Evolutionary conservation across 306 rosid genomes (phyloP).

Genomic region (Comarum palustre): DNA sequence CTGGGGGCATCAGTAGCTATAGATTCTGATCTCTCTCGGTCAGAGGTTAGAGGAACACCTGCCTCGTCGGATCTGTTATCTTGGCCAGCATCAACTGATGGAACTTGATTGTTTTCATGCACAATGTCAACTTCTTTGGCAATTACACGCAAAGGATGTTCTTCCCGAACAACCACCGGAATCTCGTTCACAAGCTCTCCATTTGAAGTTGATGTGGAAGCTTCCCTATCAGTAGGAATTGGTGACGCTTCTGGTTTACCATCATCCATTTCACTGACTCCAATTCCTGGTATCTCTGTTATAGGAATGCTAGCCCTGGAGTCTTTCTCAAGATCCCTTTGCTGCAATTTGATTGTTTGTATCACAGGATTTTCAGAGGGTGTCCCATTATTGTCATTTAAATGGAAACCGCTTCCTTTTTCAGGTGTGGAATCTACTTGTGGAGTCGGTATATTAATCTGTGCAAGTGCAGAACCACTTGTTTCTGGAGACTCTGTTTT

Average conservation of each 20-base stretch:
- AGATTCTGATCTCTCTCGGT: constrained; percentile 46
- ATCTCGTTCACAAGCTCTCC: constrained; percentile 43
- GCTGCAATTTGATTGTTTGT: constrained; percentile 40
- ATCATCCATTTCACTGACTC: constrained; percentile 38
- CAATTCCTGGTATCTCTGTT: constrained; percentile 37
- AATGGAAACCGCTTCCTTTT: constrained; percentile 37
- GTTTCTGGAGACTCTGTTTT: constrained; percentile 28
- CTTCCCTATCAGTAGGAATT: constrained; percentile 37
- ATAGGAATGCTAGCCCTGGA: constrained; percentile 34
- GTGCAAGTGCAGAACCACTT: constrained; percentile 39
- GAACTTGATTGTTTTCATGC: constrained; percentile 32
- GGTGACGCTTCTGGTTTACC: constrained; percentile 35
- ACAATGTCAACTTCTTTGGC: constrained; percentile 40
- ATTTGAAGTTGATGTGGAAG: constrained; percentile 38
- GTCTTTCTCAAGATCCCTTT: constrained; percentile 30
- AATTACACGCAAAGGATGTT: constrained; percentile 25
- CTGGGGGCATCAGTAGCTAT: constrained; percentile 32
- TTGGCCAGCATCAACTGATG: constrained; percentile 35
- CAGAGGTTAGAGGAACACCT: constrained; percentile 37
- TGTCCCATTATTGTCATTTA: constrained; percentile 42
- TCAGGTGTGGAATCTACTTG: constrained; percentile 36
- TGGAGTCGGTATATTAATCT: constrained; percentile 33
- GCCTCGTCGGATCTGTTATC: constrained; percentile 37
- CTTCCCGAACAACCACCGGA: constrained; percentile 45
- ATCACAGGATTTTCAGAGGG: constrained; percentile 28